Base-by-base conservation (phyloP, 208 protist genomes). In the Leishmania aethiopica region DNA sequence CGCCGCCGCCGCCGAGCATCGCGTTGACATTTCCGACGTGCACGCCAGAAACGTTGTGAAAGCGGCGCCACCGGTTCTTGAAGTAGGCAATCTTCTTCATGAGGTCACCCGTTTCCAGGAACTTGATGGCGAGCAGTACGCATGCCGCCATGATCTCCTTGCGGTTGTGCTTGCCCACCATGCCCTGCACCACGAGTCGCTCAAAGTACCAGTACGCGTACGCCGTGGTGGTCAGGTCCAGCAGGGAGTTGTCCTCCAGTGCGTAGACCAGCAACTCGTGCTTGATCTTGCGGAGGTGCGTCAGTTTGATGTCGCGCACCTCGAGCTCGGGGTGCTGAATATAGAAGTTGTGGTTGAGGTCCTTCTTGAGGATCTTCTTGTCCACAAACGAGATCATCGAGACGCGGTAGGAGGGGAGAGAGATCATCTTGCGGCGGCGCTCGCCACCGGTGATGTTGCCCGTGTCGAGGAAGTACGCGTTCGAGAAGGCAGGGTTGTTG, bases 151-250 rank as follows among this genome's bases (percentile, higher is more conserved):
- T 75, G 28, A 92, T 91, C 22, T 93, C 80, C 80, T 92, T 92
- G n/a, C 92, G 89, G 75, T 97, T 97, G 47, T 84, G 84, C 77
- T 95, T 95, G 42, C 90, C 86, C 69, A 97, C 94, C 92, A 96
- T 95, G 25, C 92, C 92, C 60, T 89, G 90, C 81, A 90, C 86
- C 47, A 95, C 86, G 53, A 97, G 88, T 11, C 94, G 87, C 85
- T 97, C 94, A 83, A 95, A 94, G 84, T 97, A 97, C 92, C 94
- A 97, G 82, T 95, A 95, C n/a, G 92, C 94, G 78, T 96, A 86
- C 25, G 94, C 92, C 47, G 91, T 82, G 19, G 94, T 96, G 67
- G 85, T 85, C 32, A 97, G 77, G 78, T 97, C 92, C 40, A 97
- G 80, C 32, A 91, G 87, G 4, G 88, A 92, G 67, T 85, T 84